Evolutionary conservation across 768 basidiomycete genomes (phyloP).

Genomic region (Pleurotus tuber-regium): DNA sequence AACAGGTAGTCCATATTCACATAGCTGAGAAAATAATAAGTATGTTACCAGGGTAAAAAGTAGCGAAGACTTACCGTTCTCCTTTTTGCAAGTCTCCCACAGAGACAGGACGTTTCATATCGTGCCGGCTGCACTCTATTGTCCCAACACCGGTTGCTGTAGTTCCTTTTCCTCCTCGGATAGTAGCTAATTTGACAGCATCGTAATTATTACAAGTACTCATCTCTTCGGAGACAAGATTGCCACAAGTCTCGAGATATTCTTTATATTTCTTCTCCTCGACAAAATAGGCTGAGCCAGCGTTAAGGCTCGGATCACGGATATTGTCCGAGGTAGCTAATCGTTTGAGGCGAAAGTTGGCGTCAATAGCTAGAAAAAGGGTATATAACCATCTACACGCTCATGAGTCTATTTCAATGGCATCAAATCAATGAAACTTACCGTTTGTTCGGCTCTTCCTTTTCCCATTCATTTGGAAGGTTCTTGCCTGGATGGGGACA

Average conservation of each 20-base stretch:
- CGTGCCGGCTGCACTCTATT: conserved; percentile 6
- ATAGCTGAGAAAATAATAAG: neutral
- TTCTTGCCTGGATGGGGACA: conserved; percentile 23
- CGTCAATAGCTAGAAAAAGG: conserved; percentile 23
- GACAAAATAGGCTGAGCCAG: conserved; percentile 22
- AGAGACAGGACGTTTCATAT: conserved; percentile 1
- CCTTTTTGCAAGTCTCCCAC: conserved; percentile 9
- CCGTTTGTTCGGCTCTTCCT: neutral
- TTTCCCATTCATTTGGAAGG: conserved; percentile 15
- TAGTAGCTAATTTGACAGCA: neutral
- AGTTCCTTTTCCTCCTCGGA: neutral
- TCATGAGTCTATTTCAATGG: neutral
- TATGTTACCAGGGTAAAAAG: neutral
- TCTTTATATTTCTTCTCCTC: conserved; percentile 15
- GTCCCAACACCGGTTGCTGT: conserved; percentile 4
- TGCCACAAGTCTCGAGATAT: conserved; percentile 3
- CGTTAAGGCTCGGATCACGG: conserved; percentile 19
- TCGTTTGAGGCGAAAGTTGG: conserved; percentile 25
- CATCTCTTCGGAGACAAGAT: neutral
- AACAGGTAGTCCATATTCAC: conserved; percentile 3
- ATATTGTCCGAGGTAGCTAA: conserved; percentile 18
- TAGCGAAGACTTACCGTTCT: conserved; percentile 1
- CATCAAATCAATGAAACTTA: neutral
- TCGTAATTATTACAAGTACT: no score
- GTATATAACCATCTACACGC: conserved; percentile 13